Evolutionary conservation across 345 rosid genomes (phyloP), one percentile per base, ranked within the genome.

Genomic region (Mallotus nudiflorus): DNA sequence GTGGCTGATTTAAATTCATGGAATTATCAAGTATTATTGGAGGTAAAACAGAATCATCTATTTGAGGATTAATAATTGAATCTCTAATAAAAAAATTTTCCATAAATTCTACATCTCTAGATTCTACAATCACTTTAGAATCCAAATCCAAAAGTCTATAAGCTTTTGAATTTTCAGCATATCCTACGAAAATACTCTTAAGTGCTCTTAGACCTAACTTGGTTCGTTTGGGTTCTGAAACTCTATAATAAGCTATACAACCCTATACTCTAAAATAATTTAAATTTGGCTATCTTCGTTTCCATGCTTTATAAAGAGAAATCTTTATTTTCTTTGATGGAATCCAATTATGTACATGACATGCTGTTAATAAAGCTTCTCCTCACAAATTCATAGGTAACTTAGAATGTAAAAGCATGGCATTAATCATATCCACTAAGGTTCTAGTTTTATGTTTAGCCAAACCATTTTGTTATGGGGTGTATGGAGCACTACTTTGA

Each of bases 261-360:
- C 68, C 73, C n/a, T 33, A 61, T 20, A 74, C 56, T 74, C 20
- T 60, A 6, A 51, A 22, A 42, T 60, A 74, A 35, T 6, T 14
- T 18, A 67, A 4, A 10, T 67, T 40, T 50, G 19, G 62, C 0
- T 60, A 60, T 16, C 29, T 28, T 0, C 49, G 24, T 1, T 61
- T 68, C 56, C 68, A 58, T 14, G 7, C 1, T 42, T 74, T 61
- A 52, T 74, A 68, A 37, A 49, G 28, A 49, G 73, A 59, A 9
- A 51, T 5, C 6, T 61, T 12, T 4, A 15, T 3, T 24, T 59
- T 52, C 20, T 20, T 74, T 0, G 37, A 12, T 8, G 39, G 37
- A 25, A 68, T 67, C n/a, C 40, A 15, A 67, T 52, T n/a, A n/a
- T n/a, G n/a, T n/a, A n/a, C n/a, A n/a, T n/a, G n/a, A n/a, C n/a